Evolutionary conservation across 2,329 filamentous ascomycete genomes (phyloP).

Genomic region (Venturia nashicola): DNA sequence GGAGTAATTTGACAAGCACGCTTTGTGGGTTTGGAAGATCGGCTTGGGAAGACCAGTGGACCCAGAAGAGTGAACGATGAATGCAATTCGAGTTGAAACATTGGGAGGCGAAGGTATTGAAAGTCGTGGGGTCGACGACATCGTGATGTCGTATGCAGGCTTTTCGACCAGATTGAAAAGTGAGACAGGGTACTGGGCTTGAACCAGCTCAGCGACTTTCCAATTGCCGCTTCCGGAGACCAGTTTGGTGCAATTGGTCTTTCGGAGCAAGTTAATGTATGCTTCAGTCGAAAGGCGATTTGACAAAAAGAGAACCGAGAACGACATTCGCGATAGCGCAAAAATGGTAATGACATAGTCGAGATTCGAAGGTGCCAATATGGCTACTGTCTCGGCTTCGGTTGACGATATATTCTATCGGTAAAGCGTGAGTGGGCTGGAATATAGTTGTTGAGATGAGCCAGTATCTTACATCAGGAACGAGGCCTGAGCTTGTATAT

Average conservation of each 20-base stretch:
- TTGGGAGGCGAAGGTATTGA: conserved; percentile 12
- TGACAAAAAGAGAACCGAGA: conserved; percentile 42
- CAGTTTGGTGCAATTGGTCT: conserved; percentile 27
- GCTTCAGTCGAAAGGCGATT: conserved; percentile 40
- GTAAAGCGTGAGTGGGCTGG: conserved; percentile 14
- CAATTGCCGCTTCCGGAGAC: conserved; percentile 15
- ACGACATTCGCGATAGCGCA: conserved; percentile 42
- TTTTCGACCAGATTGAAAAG: neutral
- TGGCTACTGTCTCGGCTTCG: conserved; percentile 29
- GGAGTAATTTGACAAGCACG: neutral
- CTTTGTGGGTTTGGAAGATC: conserved; percentile 43
- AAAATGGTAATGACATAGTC: conserved; percentile 43
- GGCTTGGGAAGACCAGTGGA: conserved; percentile 52
- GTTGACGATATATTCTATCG: conserved; percentile 38
- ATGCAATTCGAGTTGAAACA: conserved; percentile 21
- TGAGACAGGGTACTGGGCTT: neutral
- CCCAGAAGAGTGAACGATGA: conserved; percentile 41
- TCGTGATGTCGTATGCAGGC: neutral
- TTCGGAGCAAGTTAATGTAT: conserved; percentile 34
- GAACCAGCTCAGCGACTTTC: conserved; percentile 1
- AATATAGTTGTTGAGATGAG: neutral
- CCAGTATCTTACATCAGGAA: neutral
- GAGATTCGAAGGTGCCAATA: conserved; percentile 17
- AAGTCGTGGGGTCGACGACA: neutral
- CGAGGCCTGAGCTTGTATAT: neutral